These are phyloP conservation scores for Casuarina cunninghamiana DNA, from an alignment of 306 rosid species.

Conservation along the genomic window DNA sequence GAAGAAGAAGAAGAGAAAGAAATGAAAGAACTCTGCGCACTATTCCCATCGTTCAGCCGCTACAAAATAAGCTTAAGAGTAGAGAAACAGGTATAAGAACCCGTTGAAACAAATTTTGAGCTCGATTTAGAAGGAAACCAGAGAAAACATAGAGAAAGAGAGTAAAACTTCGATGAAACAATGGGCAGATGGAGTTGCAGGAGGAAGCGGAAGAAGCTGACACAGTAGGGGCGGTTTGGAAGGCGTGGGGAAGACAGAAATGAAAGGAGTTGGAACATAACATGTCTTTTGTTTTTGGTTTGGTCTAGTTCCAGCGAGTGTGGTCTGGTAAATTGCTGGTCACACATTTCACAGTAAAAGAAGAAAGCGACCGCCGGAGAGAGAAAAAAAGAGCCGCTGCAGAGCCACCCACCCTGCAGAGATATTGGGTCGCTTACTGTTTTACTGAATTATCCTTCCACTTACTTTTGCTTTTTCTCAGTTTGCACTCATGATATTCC, in stretches of 20 bases:
- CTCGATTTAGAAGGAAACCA: neutral
- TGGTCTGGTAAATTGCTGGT: slow-evolving; percentile 26
- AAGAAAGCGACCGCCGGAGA: slow-evolving; percentile 43
- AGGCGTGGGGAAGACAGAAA: neutral
- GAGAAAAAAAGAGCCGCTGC: slow-evolving; percentile 19
- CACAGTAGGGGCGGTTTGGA: slow-evolving; percentile 6
- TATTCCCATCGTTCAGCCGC: slow-evolving; percentile 40
- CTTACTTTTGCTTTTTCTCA: no score
- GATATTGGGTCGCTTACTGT: slow-evolving; percentile 12
- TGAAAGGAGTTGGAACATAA: slow-evolving; percentile 39
- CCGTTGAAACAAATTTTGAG: neutral
- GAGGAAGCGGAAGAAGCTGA: slow-evolving; percentile 21
- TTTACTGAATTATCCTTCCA: slow-evolving; percentile 28
- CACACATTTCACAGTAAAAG: slow-evolving; percentile 22
- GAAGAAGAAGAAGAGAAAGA: slow-evolving; percentile 26
- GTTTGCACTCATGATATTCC: no score
- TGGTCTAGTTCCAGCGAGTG: neutral
- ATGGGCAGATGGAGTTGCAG: neutral
- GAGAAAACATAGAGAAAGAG: neutral
- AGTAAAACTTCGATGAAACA: neutral
- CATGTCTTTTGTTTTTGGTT: slow-evolving; percentile 26
- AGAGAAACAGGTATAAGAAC: neutral
- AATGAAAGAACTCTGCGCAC: slow-evolving; percentile 23
- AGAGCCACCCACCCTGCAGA: slow-evolving; percentile 23
- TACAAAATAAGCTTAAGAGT: neutral